A percentile compares a stretch with the other conserved stretches of the same genome.
These are phyloP conservation scores for Stevia rebaudiana DNA, from an alignment of 140 eudicot species.

Conservation along the genomic window DNA sequence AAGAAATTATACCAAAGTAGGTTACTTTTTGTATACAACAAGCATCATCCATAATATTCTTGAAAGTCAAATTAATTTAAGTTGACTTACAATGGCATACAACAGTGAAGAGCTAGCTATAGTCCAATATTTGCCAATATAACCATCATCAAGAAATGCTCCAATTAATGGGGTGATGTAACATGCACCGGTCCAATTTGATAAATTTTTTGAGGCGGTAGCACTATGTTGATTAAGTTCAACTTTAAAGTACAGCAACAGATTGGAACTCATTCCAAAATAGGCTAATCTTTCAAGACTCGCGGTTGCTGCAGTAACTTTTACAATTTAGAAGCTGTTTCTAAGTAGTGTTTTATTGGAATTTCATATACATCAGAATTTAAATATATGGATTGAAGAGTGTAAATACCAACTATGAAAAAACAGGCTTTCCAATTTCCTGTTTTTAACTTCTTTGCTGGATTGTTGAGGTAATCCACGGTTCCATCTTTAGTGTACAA, in stretches of 20 bases:
- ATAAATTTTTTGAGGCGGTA: slow-evolving; percentile 33
- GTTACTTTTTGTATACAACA: not conserved
- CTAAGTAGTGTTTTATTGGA: not conserved
- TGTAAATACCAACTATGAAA: slow-evolving; percentile 35
- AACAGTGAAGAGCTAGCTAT: slow-evolving; percentile 41
- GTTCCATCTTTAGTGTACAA: slow-evolving; percentile 46
- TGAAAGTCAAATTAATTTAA: not conserved
- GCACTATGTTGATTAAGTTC: slow-evolving; percentile 33
- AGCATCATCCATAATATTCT: not conserved
- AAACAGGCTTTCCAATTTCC: slow-evolving; percentile 51
- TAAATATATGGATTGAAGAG: not conserved
- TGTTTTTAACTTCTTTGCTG: slow-evolving; percentile 41
- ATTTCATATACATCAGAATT: not conserved
- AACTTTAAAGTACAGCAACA: slow-evolving; percentile 28
- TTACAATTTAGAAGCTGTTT: slow-evolving; percentile 13
- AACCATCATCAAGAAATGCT: slow-evolving; percentile 50
- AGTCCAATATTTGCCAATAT: slow-evolving; percentile 52
- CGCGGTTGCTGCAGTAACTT: slow-evolving; percentile 29
- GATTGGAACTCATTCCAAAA: slow-evolving; percentile 45
- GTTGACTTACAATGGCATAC: slow-evolving; percentile 42
- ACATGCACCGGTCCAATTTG: slow-evolving; percentile 55
- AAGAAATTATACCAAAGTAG: no score
- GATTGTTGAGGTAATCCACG: slow-evolving; percentile 29
- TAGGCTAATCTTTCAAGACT: slow-evolving; percentile 45
- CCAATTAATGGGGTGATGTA: slow-evolving; percentile 47